A percentile compares a stretch with the other conserved stretches of the same genome.
These are phyloP conservation scores for Gamsiella multidivaricata DNA, from an alignment of 192 early-diverging fungal species.

Conservation along the genomic window DNA sequence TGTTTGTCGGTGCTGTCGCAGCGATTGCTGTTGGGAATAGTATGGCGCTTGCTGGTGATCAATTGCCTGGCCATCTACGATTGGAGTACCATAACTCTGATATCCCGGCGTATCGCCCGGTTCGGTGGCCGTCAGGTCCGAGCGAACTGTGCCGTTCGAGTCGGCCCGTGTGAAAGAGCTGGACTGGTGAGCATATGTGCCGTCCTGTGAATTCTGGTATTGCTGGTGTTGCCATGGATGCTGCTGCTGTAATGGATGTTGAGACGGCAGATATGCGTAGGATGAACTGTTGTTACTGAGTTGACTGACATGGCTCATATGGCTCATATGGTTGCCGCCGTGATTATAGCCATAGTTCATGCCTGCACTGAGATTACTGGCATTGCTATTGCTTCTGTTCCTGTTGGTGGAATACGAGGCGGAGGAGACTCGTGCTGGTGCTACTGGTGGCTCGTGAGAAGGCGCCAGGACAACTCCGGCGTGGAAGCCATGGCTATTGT, in stretches of 20 bases:
- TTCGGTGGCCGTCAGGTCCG: slow-evolving; percentile 1
- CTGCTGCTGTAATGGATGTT: slow-evolving; percentile 10
- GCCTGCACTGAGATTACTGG: slow-evolving; percentile 14
- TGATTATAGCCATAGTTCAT: not conserved
- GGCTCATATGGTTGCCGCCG: slow-evolving; percentile 15
- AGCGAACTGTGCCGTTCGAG: slow-evolving; percentile 5
- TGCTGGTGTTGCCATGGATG: not conserved
- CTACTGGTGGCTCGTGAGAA: no score
- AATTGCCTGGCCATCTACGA: not conserved
- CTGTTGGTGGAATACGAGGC: not conserved
- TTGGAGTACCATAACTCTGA: not conserved
- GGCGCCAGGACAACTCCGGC: no score
- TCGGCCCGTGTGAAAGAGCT: not conserved
- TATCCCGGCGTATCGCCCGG: not conserved
- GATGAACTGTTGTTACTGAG: slow-evolving; percentile 13
- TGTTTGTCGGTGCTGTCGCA: slow-evolving; percentile 17
- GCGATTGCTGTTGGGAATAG: slow-evolving; percentile 8
- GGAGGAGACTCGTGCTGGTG: slow-evolving; percentile 26
- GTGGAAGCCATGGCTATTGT: slow-evolving; percentile 13
- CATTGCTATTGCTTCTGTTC: slow-evolving; percentile 38
- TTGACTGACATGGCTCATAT: slow-evolving; percentile 32
- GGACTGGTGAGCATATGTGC: slow-evolving; percentile 6
- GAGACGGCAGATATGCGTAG: not conserved
- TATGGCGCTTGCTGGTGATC: slow-evolving; percentile 15
- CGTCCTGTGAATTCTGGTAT: slow-evolving; percentile 9